A percentile compares a stretch with the other conserved stretches of the same genome.
These are phyloP conservation scores for Dillenia suffruticosa DNA, from an alignment of 164 flowering plant genomes.

Conservation along the genomic window DNA sequence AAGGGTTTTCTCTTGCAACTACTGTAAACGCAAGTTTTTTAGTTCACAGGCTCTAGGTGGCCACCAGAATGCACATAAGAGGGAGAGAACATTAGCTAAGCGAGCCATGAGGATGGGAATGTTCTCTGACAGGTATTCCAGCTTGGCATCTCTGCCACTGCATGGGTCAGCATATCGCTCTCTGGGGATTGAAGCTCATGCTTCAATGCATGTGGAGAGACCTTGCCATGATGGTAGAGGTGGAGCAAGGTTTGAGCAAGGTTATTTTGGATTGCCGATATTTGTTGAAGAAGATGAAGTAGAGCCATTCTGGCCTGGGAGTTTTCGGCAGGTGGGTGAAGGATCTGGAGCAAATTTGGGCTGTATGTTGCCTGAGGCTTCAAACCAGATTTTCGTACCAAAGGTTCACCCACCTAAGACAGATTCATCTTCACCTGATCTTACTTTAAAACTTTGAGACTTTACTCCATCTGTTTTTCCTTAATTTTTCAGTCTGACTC, in stretches of 20 bases:
- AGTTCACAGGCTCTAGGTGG: constrained; percentile 93
- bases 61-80: constrained; percentile 86
- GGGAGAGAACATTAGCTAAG: constrained; percentile 79
- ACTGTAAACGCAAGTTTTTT: constrained; percentile 72
- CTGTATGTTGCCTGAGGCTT: constrained; percentile 18
- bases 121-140: constrained; percentile 58
- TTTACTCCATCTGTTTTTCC: neutral
- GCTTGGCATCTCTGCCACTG: constrained; percentile 72
- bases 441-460: constrained; percentile 58
- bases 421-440: constrained; percentile 52
- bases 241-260: constrained; percentile 54
- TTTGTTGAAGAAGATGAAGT: constrained; percentile 53
- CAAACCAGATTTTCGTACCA: constrained; percentile 27
- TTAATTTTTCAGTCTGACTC: neutral
- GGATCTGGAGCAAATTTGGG: constrained; percentile 9
- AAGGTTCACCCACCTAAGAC: constrained; percentile 25
- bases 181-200: constrained; percentile 73
- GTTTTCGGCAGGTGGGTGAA: constrained; percentile 48
- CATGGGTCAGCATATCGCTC: constrained; percentile 59
- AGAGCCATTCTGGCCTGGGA: constrained; percentile 71
- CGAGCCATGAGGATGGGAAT: constrained; percentile 78
- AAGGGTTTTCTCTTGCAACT: constrained; percentile 82
- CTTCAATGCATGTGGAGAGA: constrained; percentile 41
- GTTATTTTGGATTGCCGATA: constrained; percentile 39
- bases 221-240: constrained; percentile 23